phyloP scores from a whole-genome alignment of 805 yeast species.

The Yamadazyma laniorum region DNA sequence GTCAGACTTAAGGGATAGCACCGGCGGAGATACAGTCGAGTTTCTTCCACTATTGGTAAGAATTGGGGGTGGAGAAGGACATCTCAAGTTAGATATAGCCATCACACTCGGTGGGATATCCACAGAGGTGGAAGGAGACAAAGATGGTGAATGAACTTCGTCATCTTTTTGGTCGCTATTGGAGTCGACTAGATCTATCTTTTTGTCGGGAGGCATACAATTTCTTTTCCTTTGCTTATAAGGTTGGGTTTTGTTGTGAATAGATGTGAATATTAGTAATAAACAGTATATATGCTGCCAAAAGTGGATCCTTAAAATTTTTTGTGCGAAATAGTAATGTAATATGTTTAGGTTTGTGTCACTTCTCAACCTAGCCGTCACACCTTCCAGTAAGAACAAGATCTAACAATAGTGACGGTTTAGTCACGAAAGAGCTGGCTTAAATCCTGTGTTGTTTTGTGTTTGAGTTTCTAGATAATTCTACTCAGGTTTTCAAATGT shows the following conservation, averaged over 20 bases:
- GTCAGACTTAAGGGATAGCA: constrained; percentile 1
- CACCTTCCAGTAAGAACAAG: too few relatives aligned
- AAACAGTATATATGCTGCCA: not conserved
- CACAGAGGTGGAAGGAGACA: constrained; percentile 7
- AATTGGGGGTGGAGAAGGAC: constrained; percentile 77
- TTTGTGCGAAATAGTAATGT: not conserved
- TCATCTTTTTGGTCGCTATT: not conserved
- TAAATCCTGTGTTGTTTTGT: too few relatives aligned
- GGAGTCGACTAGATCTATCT: not conserved
- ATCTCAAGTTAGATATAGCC: constrained; percentile 57
- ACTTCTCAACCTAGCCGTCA: not conserved
- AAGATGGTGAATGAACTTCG: not conserved
- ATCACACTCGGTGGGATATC: constrained; percentile 47
- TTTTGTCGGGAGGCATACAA: not conserved
- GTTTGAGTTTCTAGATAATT: too few relatives aligned
- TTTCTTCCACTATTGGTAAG: constrained; percentile 27
- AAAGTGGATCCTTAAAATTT: not conserved
- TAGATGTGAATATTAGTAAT: not conserved
- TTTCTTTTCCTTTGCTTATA: too few relatives aligned
- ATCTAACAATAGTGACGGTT: too few relatives aligned
- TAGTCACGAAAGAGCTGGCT: too few relatives aligned
- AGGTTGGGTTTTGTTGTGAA: too few relatives aligned
- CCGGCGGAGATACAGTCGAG: constrained; percentile 13
- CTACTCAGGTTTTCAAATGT: too few relatives aligned
- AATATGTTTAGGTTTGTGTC: not conserved